These are phyloP conservation scores for Populus deltoides DNA, from an alignment of 345 rosid genomes.

Conservation along the genomic window DNA sequence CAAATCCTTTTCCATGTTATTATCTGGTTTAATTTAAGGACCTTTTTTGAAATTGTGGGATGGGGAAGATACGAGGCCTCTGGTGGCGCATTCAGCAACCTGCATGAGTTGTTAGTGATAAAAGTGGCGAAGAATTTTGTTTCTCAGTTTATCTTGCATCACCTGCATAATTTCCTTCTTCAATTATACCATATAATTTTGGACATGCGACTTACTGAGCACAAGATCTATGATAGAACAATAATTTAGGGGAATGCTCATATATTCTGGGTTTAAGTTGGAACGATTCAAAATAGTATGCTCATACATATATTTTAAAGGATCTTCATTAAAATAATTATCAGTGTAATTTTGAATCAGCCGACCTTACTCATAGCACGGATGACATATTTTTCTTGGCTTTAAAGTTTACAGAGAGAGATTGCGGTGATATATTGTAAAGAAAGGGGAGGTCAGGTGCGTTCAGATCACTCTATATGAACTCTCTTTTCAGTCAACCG, in stretches of 20 bases:
- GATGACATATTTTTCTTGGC: not conserved
- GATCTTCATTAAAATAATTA: too few relatives aligned
- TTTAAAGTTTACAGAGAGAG: not conserved
- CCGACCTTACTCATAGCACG: not conserved
- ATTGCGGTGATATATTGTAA: too few relatives aligned
- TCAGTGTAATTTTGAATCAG: not conserved
- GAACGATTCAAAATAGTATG: not conserved
- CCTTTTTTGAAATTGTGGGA: conserved; percentile 1
- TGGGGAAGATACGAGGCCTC: not conserved
- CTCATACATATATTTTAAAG: not conserved
- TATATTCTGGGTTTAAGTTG: not conserved
- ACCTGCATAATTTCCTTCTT: not conserved
- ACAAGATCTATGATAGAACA: not conserved
- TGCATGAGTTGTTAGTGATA: not conserved
- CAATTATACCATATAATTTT: not conserved
- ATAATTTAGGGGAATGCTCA: not conserved
- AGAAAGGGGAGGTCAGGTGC: not conserved
- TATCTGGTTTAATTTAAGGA: not conserved
- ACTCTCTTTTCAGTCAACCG: not conserved
- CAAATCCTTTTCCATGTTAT: not conserved
- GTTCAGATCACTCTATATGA: not conserved
- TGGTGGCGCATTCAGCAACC: not conserved
- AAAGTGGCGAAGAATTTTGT: not conserved
- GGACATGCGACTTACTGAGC: not conserved
- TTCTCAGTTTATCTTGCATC: not conserved